Evolutionary conservation across 805 yeast species (phyloP).

Genomic region (Ogataea allantospora): DNA sequence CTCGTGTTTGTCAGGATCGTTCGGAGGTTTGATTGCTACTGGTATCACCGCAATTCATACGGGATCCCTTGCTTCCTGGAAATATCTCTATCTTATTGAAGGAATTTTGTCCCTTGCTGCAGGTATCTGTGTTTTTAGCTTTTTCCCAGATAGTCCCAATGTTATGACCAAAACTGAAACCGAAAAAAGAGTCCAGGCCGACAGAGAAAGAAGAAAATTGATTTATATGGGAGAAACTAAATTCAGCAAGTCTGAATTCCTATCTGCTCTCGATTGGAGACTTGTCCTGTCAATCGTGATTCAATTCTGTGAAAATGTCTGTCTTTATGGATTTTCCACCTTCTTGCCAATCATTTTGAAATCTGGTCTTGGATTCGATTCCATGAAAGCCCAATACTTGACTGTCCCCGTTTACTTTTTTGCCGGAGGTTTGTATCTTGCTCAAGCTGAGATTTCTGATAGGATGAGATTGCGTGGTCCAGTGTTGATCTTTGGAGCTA

Average conservation of each 20-base stretch:
- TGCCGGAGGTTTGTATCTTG: slow-evolving; percentile 10
- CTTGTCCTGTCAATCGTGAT: slow-evolving; percentile 11
- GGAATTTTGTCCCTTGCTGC: slow-evolving; percentile 10
- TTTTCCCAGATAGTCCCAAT: slow-evolving; percentile 6
- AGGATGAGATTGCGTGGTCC: slow-evolving; percentile 14
- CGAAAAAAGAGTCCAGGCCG: slow-evolving; percentile 5
- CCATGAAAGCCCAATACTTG: slow-evolving; percentile 14
- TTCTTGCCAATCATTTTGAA: slow-evolving; percentile 19
- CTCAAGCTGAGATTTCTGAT: slow-evolving; percentile 12
- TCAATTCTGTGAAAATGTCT: slow-evolving; percentile 15
- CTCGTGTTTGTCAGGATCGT: slow-evolving; percentile 18
- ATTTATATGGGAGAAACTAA: slow-evolving; percentile 8
- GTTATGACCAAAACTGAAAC: slow-evolving; percentile 2
- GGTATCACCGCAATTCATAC: slow-evolving; percentile 22
- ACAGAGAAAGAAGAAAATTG: slow-evolving; percentile 1
- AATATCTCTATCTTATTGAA: slow-evolving; percentile 16
- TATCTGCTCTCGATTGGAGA: slow-evolving; percentile 5
- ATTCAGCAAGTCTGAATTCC: slow-evolving; percentile 7
- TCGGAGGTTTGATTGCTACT: slow-evolving; percentile 23
- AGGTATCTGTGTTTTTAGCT: slow-evolving; percentile 6
- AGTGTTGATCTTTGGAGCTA: slow-evolving; percentile 7
- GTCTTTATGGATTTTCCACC: slow-evolving; percentile 12
- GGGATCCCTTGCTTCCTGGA: slow-evolving; percentile 20
- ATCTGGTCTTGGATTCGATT: slow-evolving; percentile 12
- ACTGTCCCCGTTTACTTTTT: slow-evolving; percentile 18